Evolutionary conservation across 164 flowering plant species (phyloP), one percentile per base, ranked within the genome.

Genomic region (Tetracentron sinense): DNA sequence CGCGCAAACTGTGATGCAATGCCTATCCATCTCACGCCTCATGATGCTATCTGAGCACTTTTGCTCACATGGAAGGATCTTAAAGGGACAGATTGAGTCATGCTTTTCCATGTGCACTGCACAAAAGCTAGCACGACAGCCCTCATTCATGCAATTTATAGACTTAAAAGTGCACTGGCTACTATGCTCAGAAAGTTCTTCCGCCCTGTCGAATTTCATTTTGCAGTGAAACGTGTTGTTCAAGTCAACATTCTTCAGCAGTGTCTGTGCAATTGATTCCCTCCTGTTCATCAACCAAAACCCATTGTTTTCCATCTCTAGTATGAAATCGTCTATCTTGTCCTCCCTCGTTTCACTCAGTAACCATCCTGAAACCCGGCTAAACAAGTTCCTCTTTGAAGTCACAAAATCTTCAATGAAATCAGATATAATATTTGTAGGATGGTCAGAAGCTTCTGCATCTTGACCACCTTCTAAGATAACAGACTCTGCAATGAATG

Each of bases 1-100:
- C 15, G 94, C 85, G 74, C 97, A 93, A 25, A 81, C 81, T 31
- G 97, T 90, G 26, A 90, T 80, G 60, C 98, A 93, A 72, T 93
- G 98, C 61, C 82, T 76, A 71, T 93, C 98, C 98, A 93, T 93
- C 31, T 88, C 94, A 5, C 84, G 83, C 75, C 97, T 81, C 87
- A 81, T 76, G 61, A 93, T 67, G 27, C 28, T 68, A 16, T 67
- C 87, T 1, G 85, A 59, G 73, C 97, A 93, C 33, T 77, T 76
- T 69, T 93, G 97, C 63, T 93, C 96, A 59, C 98, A 93, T 22
- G 77, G 82, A 68, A 93, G 75, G 53, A 87, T 70, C 75, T 87
- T 90, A 61, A 83, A 88, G 14, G 92, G 89, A 49, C 98, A 93
- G 15, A 54, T 20, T 6, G 77, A 75, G 49, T 84, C 90, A 59